phyloP scores from a whole-genome alignment of 2,329 filamentous ascomycete genomes.

The Dryadomyces quercivorus region DNA sequence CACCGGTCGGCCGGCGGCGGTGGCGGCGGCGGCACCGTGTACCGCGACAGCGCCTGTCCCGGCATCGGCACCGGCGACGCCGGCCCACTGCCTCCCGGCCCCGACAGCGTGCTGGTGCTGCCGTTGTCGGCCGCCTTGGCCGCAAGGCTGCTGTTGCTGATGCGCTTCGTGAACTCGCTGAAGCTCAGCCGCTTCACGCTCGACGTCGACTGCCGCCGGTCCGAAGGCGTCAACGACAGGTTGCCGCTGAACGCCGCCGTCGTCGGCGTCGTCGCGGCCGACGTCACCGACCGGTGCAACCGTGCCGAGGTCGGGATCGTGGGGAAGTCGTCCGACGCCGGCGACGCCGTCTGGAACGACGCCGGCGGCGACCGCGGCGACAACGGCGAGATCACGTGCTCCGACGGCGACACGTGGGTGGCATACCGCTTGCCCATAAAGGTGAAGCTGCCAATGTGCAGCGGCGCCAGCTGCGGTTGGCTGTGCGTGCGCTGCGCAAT shows the following conservation, averaged over 20 bases:
- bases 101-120: constrained; percentile 9
- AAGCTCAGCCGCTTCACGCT: constrained; percentile 48
- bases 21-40: constrained; percentile 16
- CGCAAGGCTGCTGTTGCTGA: constrained; percentile 52
- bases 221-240: constrained; percentile 5
- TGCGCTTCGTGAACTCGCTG: constrained; percentile 45
- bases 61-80: not conserved
- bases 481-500: constrained; percentile 32
- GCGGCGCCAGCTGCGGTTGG: constrained; percentile 33
- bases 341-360: not conserved
- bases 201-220: constrained; percentile 39
- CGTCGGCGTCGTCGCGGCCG: not conserved
- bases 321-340: not conserved
- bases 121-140: constrained; percentile 40
- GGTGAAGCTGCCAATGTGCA: constrained; percentile 19
- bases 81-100: too few relatives aligned
- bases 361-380: constrained; percentile 9
- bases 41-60: not conserved
- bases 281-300: constrained; percentile 1
- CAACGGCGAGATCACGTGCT: constrained; percentile 20
- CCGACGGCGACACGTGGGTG: constrained; percentile 11
- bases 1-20: constrained; percentile 31
- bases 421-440: not conserved
- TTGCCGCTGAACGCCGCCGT: not conserved
- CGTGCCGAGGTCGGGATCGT: constrained; percentile 1